Conservation (phyloP, 768 basidiomycete species). For the Exsudoporus frostii region DNA sequence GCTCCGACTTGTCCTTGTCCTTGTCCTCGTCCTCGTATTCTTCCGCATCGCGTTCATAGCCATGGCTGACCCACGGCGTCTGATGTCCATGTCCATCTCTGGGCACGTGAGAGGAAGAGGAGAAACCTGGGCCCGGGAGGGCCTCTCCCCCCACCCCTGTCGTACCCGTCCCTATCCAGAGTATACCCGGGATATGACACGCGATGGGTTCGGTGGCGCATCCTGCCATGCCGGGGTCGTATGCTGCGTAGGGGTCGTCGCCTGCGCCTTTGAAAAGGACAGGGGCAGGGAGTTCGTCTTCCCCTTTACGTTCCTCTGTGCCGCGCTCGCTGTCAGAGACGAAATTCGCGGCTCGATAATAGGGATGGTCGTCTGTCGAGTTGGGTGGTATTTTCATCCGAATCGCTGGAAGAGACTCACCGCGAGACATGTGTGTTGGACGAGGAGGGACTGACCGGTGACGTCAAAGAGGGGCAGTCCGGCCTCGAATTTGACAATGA, state of each 20-base stretch:
- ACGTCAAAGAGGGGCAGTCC: too few species aligned
- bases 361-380: neutral
- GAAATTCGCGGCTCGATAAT: neutral
- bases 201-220: neutral
- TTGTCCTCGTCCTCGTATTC: constrained; percentile 1
- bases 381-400: too few species aligned
- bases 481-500: too few species aligned
- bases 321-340: neutral
- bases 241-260: constrained; percentile 14
- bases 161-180: neutral
- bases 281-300: neutral
- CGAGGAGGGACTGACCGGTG: too few species aligned
- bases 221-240: constrained; percentile 26
- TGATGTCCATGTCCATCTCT: neutral
- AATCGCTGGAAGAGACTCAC: too few species aligned
- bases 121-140: too few species aligned
- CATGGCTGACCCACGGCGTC: neutral
- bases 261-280: neutral
- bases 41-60: constrained; percentile 23
- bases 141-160: too few species aligned
- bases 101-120: too few species aligned
- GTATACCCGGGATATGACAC: constrained; percentile 14
- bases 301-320: neutral
- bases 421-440: too few species aligned
- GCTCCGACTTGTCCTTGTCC: neutral